phyloP scores from a whole-genome alignment of 2,329 filamentous ascomycete species.

The Exophiala oligosperma region DNA sequence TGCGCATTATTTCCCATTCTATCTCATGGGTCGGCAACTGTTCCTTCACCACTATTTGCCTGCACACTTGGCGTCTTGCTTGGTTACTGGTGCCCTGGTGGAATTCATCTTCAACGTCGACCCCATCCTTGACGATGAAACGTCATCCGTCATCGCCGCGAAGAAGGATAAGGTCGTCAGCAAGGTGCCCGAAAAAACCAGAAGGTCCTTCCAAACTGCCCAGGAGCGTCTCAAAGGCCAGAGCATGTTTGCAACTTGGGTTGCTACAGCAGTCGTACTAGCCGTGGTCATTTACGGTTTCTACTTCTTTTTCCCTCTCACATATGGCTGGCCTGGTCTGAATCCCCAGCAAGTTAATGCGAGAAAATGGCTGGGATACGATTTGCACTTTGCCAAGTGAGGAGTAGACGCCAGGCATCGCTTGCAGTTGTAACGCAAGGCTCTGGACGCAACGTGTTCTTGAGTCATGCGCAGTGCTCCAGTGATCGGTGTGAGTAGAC shows the following conservation, averaged over 20 bases:
- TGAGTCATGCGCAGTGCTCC: neutral
- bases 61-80: constrained; percentile 83
- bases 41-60: constrained; percentile 98
- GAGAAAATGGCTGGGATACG: constrained; percentile 95
- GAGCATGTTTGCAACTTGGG: constrained; percentile 76
- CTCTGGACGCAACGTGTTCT: neutral
- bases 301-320: constrained; percentile 92
- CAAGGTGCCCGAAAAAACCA: constrained; percentile 44
- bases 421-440: neutral
- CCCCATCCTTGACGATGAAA: constrained; percentile 54
- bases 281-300: constrained; percentile 71
- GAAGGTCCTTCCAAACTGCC: constrained; percentile 69
- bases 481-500: neutral
- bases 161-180: constrained; percentile 35
- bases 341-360: constrained; percentile 69
- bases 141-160: constrained; percentile 38
- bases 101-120: constrained; percentile 97
- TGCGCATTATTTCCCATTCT: constrained; percentile 96
- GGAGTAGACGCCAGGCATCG: neutral
- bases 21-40: constrained; percentile 94
- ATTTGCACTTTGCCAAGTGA: constrained; percentile 98
- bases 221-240: constrained; percentile 78
- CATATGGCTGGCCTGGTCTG: constrained; percentile 90
- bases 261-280: constrained; percentile 70
- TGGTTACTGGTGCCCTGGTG: constrained; percentile 86